Conservation (phyloP, 805 yeast species). For the Candida endomychidarum region DNA sequence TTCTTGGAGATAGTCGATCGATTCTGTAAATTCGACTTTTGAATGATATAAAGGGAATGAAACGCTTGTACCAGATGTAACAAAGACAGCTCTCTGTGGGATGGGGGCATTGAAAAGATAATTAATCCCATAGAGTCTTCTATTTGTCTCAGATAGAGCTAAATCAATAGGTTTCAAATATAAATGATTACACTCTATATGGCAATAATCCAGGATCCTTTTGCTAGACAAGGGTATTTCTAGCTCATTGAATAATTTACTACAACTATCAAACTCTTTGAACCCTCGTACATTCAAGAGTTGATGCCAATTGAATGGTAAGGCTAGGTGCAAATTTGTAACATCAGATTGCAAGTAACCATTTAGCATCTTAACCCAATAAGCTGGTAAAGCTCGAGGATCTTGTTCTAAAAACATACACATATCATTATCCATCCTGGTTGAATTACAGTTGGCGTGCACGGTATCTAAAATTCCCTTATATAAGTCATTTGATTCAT, state of each 20-base stretch:
- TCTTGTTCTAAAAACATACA: background rate
- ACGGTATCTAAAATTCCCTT: background rate
- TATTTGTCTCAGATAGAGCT: background rate
- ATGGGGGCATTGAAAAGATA: background rate
- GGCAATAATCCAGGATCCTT: background rate
- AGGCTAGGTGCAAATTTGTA: no score
- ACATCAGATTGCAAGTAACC: no score
- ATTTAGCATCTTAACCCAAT: slow-evolving; percentile 1
- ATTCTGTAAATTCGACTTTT: background rate
- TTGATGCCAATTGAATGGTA: slow-evolving; percentile 8
- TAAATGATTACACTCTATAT: background rate
- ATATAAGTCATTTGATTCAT: background rate
- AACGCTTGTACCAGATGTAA: slow-evolving; percentile 5
- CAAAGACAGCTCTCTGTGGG: slow-evolving; percentile 7
- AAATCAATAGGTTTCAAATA: slow-evolving; percentile 2
- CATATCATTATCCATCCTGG: background rate
- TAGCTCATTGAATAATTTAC: background rate
- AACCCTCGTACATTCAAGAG: background rate
- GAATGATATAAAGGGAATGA: background rate
- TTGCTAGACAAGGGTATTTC: background rate
- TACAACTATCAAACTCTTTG: background rate
- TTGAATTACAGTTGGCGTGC: background rate
- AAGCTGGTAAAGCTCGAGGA: background rate
- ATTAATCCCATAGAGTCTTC: background rate
- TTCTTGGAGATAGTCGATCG: background rate